These are phyloP conservation scores for Penicillium sp. DNA, from an alignment of 2,329 filamentous ascomycete species.

Conservation along the genomic window DNA sequence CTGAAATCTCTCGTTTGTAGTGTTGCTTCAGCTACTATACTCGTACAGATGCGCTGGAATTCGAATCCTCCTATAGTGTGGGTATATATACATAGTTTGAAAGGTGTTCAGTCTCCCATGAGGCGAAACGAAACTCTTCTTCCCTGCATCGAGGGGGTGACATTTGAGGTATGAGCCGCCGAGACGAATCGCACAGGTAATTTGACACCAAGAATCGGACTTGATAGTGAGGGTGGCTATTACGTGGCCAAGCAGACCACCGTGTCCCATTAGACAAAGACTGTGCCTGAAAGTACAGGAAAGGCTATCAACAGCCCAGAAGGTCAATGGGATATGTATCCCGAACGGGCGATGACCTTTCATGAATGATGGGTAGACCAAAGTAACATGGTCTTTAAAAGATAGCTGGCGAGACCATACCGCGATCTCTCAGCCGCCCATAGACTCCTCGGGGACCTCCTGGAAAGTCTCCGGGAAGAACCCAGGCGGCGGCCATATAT, in stretches of 20 bases:
- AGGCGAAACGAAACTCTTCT: neutral
- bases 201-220: neutral
- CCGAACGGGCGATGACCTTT: neutral
- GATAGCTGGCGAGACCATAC: neutral
- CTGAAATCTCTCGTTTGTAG: neutral
- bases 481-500: slow-evolving; percentile 38
- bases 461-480: slow-evolving; percentile 37
- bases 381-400: neutral
- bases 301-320: neutral
- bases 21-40: neutral
- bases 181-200: neutral
- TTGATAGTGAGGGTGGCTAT: neutral
- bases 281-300: neutral
- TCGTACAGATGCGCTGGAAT: neutral
- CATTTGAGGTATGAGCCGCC: neutral
- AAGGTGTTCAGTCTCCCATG: neutral
- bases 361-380: neutral
- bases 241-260: neutral
- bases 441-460: slow-evolving; percentile 13
- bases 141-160: neutral
- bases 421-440: neutral
- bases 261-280: neutral
- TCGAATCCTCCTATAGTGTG: neutral
- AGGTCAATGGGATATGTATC: neutral
- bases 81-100: slow-evolving; percentile 4